These are phyloP conservation scores for Kurtzmaniella quercitrusa DNA, from an alignment of 1,139 yeast species.

Conservation along the genomic window DNA sequence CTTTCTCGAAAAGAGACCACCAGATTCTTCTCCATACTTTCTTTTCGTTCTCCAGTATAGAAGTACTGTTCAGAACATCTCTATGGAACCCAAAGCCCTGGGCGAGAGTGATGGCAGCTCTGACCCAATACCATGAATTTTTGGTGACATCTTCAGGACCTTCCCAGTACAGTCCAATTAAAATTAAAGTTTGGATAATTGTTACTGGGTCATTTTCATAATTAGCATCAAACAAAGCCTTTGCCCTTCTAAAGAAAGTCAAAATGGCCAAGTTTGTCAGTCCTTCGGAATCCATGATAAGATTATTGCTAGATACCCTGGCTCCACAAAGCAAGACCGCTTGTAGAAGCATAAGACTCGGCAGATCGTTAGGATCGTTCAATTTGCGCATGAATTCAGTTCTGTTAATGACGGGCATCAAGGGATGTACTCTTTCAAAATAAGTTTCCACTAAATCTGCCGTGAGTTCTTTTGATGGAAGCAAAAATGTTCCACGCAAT, in stretches of 20 bases:
- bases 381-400: constrained; percentile 55
- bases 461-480: constrained; percentile 62
- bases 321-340: constrained; percentile 70
- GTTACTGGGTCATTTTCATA: constrained; percentile 70
- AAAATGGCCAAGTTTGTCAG: constrained; percentile 56
- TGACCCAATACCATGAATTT: constrained; percentile 74
- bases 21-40: constrained; percentile 67
- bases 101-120: constrained; percentile 69
- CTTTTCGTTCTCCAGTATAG: constrained; percentile 38
- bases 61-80: constrained; percentile 34
- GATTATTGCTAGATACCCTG: constrained; percentile 55
- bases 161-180: constrained; percentile 73
- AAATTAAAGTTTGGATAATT: constrained; percentile 59
- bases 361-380: constrained; percentile 59
- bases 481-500: constrained; percentile 65
- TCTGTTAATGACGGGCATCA: constrained; percentile 68
- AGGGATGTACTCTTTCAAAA: constrained; percentile 66
- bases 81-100: constrained; percentile 80
- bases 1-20: constrained; percentile 79
- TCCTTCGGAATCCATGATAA: constrained; percentile 53
- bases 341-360: constrained; percentile 65
- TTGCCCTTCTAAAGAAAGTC: constrained; percentile 73
- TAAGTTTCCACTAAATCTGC: constrained; percentile 60
- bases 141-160: constrained; percentile 76
- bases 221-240: constrained; percentile 69